Base-by-base conservation (phyloP, 148 eudicot species). In the Fagopyrum homotropicum region DNA sequence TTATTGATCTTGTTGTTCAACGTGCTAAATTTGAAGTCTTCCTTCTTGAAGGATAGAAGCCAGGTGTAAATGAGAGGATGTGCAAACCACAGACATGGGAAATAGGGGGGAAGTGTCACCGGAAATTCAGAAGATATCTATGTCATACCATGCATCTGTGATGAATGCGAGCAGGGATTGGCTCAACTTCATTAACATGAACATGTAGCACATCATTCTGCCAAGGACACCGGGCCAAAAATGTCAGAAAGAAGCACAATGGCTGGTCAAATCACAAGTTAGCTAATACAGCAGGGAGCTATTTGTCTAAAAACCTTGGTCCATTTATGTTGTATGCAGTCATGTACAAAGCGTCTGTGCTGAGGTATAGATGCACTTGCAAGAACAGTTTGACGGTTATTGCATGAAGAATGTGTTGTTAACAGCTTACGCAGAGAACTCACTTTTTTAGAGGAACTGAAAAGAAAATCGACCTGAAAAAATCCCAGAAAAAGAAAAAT, bases 301-400 rank as follows among this genome's bases (percentile, higher is more conserved):
- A 35, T 72, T 74, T 30, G 19, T 35, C 72, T 29, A 75, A 66
- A 49, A 46, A 94, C 98, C 98, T 92, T 95, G 81, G 98, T 92
- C 98, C 98, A 95, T 77, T 95, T 95, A 77, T 92, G 96, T 77
- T 92, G 96, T 45, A 90, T 84, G 81, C 98, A 95, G 80, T 92
- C 96, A 76, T 81, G 80, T 19, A 90, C 51, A 81, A 95, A 95
- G 73, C 83, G 93, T 61, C 78, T 92, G 75, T 92, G 98, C 76
- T 92, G 97, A 60, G 98, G 98, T 80, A 95, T 84, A 51, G 97
- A 92, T 78, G 98, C 98, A 84, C 98, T 95, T 16, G 98, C 97
- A 84, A 95, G 90, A 30, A 95, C 82, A 75, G 98, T 95, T 88
- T 95, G 98, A 52, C 92, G 93, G 45, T 77, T 84, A 43, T 73